phyloP scores from a whole-genome alignment of 805 yeast genomes.

The Blastobotrys terrestris region DNA sequence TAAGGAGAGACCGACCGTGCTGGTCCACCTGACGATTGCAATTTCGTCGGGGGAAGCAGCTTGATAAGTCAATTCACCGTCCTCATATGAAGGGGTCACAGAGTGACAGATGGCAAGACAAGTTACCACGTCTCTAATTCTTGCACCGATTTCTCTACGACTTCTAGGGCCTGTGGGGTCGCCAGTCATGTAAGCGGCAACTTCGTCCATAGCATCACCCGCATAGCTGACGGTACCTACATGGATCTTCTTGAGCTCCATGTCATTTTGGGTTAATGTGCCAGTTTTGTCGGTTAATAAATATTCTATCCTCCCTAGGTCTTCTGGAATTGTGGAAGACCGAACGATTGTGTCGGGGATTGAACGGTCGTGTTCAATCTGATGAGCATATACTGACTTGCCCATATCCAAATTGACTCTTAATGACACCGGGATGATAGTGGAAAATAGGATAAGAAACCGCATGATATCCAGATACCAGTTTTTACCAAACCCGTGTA shows the following conservation, averaged over 20 bases:
- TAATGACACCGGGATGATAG: slow-evolving; percentile 92
- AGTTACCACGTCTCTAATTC: slow-evolving; percentile 73
- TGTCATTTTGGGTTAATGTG: slow-evolving; percentile 94
- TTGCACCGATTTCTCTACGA: slow-evolving; percentile 64
- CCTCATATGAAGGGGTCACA: slow-evolving; percentile 88
- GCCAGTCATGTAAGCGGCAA: slow-evolving; percentile 52
- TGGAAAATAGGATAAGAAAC: slow-evolving; percentile 83
- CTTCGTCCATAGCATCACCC: slow-evolving; percentile 87
- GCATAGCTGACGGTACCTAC: slow-evolving; percentile 90
- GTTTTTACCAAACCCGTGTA: slow-evolving; percentile 58
- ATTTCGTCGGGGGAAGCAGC: slow-evolving; percentile 99
- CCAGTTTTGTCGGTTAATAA: slow-evolving; percentile 93
- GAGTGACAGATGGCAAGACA: slow-evolving; percentile 94
- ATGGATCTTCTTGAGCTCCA: slow-evolving; percentile 92
- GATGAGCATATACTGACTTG: slow-evolving; percentile 91
- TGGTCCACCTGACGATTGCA: slow-evolving; percentile 92
- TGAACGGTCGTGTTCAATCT: slow-evolving; percentile 78
- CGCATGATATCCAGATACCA: slow-evolving; percentile 94
- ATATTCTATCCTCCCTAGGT: slow-evolving; percentile 91
- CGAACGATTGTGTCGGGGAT: slow-evolving; percentile 89
- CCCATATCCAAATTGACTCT: slow-evolving; percentile 94
- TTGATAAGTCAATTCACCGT: slow-evolving; percentile 73
- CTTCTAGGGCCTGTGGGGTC: slow-evolving; percentile 29
- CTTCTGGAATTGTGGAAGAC: slow-evolving; percentile 97
- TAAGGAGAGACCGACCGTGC: slow-evolving; percentile 73